Conservation (phyloP, 2,329 filamentous ascomycete genomes). For the Dissoconium aciculare region DNA sequence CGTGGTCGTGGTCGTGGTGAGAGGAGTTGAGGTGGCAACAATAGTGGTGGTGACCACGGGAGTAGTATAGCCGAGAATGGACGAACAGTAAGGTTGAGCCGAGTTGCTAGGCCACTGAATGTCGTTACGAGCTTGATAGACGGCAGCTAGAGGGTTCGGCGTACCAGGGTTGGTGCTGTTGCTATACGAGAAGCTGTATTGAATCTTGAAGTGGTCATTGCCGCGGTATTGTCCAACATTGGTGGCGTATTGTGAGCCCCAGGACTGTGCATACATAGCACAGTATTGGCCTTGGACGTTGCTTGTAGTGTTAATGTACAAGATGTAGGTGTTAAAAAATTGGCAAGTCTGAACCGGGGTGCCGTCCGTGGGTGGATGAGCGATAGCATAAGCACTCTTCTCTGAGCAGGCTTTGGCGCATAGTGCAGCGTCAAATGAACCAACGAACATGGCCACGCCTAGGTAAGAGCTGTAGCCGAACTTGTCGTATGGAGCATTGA, state of each 20-base stretch:
- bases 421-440: background rate
- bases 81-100: background rate
- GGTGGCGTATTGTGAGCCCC: conserved; percentile 12
- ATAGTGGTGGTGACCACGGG: background rate
- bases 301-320: conserved; percentile 7
- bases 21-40: background rate
- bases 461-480: conserved; percentile 17
- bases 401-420: conserved; percentile 1
- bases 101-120: background rate
- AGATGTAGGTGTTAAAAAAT: conserved; percentile 14
- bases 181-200: conserved; percentile 10
- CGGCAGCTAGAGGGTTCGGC: background rate
- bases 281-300: conserved; percentile 10
- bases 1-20: background rate
- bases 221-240: conserved; percentile 12
- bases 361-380: background rate
- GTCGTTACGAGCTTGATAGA: background rate
- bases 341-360: conserved; percentile 4
- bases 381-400: background rate
- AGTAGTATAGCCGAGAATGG: background rate
- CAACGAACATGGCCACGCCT: conserved; percentile 6
- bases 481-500: conserved; percentile 17
- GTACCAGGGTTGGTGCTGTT: conserved; percentile 7
- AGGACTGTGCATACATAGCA: conserved; percentile 13
- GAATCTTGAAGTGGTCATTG: conserved; percentile 13